Percentiles rank a stretch among this genome's conserved stretches.
Evolutionary conservation across 1,284 basidiomycete species (phyloP).

Genomic region (Marasmius sp.): DNA sequence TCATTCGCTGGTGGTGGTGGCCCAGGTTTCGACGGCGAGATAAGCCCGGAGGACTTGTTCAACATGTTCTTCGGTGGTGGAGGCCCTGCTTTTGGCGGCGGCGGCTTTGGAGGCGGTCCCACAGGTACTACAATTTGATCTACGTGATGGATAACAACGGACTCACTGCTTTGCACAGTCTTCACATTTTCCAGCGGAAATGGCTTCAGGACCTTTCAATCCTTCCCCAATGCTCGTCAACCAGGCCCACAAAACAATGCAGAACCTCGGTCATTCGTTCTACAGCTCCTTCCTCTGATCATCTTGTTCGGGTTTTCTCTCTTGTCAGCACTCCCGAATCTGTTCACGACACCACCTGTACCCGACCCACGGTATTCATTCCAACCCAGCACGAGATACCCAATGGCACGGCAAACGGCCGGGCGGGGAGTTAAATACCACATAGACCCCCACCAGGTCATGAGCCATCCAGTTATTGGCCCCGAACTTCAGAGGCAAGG

Average conservation of each 20-base stretch:
- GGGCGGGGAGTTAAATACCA: slow-evolving; percentile 80
- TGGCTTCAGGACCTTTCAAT: slow-evolving; percentile 70
- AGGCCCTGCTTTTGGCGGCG: slow-evolving; percentile 43
- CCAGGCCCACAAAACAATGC: slow-evolving; percentile 31
- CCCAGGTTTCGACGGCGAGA: slow-evolving; percentile 73
- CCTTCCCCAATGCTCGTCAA: slow-evolving; percentile 23
- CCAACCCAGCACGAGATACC: slow-evolving; percentile 55
- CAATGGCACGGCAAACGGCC: slow-evolving; percentile 65
- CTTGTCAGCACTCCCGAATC: slow-evolving; percentile 78
- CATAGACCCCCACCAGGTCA: slow-evolving; percentile 81
- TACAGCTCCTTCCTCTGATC: slow-evolving; percentile 87
- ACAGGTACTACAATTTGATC: slow-evolving; percentile 33
- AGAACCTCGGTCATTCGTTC: slow-evolving; percentile 66
- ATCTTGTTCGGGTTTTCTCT: slow-evolving; percentile 85
- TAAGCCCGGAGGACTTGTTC: slow-evolving; percentile 96
- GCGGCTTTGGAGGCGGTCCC: slow-evolving; percentile 52
- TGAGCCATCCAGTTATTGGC: slow-evolving; percentile 74
- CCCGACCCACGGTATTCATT: slow-evolving; percentile 87
- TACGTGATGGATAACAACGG: background rate
- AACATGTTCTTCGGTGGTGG: slow-evolving; percentile 97
- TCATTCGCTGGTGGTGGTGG: slow-evolving; percentile 49
- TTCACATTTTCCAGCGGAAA: slow-evolving; percentile 78
- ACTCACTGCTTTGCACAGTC: slow-evolving; percentile 35
- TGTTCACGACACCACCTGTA: slow-evolving; percentile 65
- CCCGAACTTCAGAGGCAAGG: slow-evolving; percentile 61